These are phyloP conservation scores for Diutina siamensis DNA, from an alignment of 1,139 yeast species.

Conservation along the genomic window DNA sequence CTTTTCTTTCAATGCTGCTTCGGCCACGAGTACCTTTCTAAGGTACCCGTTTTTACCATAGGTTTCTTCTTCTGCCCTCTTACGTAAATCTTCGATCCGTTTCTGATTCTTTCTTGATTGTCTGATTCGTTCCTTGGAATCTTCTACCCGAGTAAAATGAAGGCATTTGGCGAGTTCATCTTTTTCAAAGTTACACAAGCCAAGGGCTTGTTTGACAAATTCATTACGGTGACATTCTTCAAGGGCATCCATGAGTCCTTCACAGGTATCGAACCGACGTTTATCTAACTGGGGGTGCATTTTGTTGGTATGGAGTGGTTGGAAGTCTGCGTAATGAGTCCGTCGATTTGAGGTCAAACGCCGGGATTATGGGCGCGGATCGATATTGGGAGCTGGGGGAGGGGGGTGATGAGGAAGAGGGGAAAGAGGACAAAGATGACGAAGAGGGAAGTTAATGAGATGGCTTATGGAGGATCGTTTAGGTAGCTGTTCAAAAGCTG, in stretches of 20 bases:
- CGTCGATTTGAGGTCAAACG: too few species aligned
- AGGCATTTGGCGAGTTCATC: conserved; percentile 71
- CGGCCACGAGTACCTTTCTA: conserved; percentile 46
- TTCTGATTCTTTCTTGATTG: conserved; percentile 47
- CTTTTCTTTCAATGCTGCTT: conserved; percentile 11
- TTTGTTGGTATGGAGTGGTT: not conserved
- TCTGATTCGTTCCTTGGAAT: conserved; percentile 51
- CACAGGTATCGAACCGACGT: conserved; percentile 47
- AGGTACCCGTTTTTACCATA: conserved; percentile 70
- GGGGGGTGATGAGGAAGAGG: too few species aligned
- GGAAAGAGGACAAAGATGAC: too few species aligned
- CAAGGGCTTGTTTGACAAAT: conserved; percentile 63
- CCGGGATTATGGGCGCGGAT: too few species aligned
- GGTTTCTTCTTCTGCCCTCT: conserved; percentile 59
- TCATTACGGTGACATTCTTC: conserved; percentile 80
- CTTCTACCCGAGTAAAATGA: conserved; percentile 62
- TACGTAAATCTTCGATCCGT: conserved; percentile 43
- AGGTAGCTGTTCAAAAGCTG: too few species aligned
- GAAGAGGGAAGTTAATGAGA: too few species aligned
- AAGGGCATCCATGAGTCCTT: conserved; percentile 71
- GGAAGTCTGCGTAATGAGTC: too few species aligned
- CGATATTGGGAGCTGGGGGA: too few species aligned
- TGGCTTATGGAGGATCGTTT: too few species aligned
- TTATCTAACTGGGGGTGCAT: conserved; percentile 41
- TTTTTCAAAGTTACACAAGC: conserved; percentile 77